Percentiles rank a stretch among this genome's conserved stretches.
phyloP scores from a whole-genome alignment of 495 filamentous ascomycete genomes.

The Podospora pseudocomata region DNA sequence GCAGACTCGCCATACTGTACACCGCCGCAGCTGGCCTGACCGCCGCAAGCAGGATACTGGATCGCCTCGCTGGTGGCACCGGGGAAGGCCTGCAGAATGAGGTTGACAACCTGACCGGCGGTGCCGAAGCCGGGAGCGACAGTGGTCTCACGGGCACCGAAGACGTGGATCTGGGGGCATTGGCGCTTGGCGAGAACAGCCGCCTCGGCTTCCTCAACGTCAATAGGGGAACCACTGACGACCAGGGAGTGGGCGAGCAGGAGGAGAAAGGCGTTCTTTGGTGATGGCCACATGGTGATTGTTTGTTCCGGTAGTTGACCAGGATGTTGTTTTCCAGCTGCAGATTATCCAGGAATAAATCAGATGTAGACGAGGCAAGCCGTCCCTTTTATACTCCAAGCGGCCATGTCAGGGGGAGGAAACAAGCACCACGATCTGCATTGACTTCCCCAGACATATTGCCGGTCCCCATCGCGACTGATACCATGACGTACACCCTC shows the following conservation, averaged over 20 bases:
- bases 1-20: slow-evolving; percentile 54
- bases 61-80: slow-evolving; percentile 57
- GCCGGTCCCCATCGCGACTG: background rate
- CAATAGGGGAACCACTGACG: slow-evolving; percentile 30
- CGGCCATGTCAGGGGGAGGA: background rate
- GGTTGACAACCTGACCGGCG: slow-evolving; percentile 51
- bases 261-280: slow-evolving; percentile 30
- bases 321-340: background rate
- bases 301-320: background rate
- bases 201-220: slow-evolving; percentile 17
- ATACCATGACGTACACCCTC: slow-evolving; percentile 5
- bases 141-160: slow-evolving; percentile 64
- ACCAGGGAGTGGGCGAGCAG: slow-evolving; percentile 29
- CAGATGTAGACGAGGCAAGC: background rate
- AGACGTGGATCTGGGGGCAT: slow-evolving; percentile 55
- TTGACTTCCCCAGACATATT: background rate
- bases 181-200: slow-evolving; percentile 16
- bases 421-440: slow-evolving; percentile 4
- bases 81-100: slow-evolving; percentile 47
- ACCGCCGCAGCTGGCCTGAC: slow-evolving; percentile 45
- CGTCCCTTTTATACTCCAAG: slow-evolving; percentile 8
- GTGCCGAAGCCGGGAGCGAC: slow-evolving; percentile 54
- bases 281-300: slow-evolving; percentile 33
- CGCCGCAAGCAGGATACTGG: slow-evolving; percentile 59
- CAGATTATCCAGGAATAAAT: background rate